Evolutionary conservation across 257 asterid species (phyloP).

Genomic region (Lavandula angustifolia): DNA sequence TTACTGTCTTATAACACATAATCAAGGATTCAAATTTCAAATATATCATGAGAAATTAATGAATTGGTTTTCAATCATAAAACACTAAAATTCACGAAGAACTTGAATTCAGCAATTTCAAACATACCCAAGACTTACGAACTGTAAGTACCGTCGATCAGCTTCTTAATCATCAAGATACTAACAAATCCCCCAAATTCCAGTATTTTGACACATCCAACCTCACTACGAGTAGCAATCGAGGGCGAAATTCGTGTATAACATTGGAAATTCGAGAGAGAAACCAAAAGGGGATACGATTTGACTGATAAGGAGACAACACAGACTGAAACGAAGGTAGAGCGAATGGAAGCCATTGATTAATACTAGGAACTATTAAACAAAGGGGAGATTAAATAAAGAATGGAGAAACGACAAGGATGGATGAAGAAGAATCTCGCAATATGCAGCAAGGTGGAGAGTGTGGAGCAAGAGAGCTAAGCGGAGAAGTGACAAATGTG

Average conservation of each 20-base stretch:
- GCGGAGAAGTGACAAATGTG: conserved; percentile 45
- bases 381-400: conserved; percentile 17
- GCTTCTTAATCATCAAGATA: conserved; percentile 26
- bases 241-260: conserved; percentile 15
- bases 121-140: background rate
- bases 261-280: conserved; percentile 16
- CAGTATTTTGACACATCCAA: conserved; percentile 18
- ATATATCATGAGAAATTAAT: background rate
- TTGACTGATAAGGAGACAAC: conserved; percentile 19
- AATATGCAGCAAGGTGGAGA: conserved; percentile 36
- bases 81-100: background rate
- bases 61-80: background rate
- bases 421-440: conserved; percentile 28
- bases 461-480: background rate
- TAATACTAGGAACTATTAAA: conserved; percentile 24
- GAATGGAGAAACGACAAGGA: conserved; percentile 25
- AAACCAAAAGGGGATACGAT: conserved; percentile 17
- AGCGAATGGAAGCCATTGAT: conserved; percentile 35
- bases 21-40: background rate
- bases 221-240: conserved; percentile 6
- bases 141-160: conserved; percentile 21
- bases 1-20: too few species aligned
- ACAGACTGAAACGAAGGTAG: conserved; percentile 29
- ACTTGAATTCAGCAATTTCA: conserved; percentile 9
- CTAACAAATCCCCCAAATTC: conserved; percentile 3